Conservation (phyloP, 495 filamentous ascomycete genomes). For the Aspergillus homomorphus region DNA sequence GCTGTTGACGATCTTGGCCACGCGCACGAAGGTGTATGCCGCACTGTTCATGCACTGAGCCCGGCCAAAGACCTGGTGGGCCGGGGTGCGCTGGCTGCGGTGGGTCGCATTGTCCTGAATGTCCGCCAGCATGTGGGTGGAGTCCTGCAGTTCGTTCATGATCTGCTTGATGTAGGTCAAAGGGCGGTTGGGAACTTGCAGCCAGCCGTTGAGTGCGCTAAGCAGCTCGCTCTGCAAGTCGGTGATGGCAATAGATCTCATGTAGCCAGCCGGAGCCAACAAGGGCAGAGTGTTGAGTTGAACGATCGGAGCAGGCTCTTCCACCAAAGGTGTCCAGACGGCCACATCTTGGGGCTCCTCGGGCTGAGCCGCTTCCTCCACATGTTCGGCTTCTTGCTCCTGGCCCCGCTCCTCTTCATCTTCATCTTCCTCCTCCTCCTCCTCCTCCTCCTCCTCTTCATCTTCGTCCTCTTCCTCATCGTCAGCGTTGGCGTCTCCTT, state of each 20-base stretch:
- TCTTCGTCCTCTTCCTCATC: not conserved
- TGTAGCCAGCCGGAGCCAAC: conserved; percentile 13
- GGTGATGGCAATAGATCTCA: not conserved
- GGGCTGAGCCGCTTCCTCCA: not conserved
- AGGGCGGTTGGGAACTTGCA: conserved; percentile 9
- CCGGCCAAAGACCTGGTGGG: conserved; percentile 31
- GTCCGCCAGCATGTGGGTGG: conserved; percentile 29
- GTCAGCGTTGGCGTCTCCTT: not conserved
- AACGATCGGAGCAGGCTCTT: not conserved
- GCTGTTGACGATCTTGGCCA: conserved; percentile 22
- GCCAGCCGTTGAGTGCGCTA: conserved; percentile 15
- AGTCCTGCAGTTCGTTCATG: conserved; percentile 15
- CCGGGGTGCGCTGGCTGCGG: conserved; percentile 25
- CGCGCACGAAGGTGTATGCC: conserved; percentile 44
- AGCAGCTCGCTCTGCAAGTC: conserved; percentile 12
- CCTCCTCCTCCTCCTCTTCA: conserved; percentile 1
- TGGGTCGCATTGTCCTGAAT: conserved; percentile 34
- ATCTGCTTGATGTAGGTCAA: conserved; percentile 5
- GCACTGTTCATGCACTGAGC: conserved; percentile 50
- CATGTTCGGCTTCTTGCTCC: not conserved
- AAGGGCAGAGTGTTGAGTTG: conserved; percentile 10
- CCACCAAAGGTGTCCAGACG: conserved; percentile 7
- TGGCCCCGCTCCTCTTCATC: not conserved
- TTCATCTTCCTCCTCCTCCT: not conserved
- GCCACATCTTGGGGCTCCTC: conserved; percentile 6